Base-by-base conservation (phyloP, 208 protist species). In the Trypanosoma scelopori region DNA sequence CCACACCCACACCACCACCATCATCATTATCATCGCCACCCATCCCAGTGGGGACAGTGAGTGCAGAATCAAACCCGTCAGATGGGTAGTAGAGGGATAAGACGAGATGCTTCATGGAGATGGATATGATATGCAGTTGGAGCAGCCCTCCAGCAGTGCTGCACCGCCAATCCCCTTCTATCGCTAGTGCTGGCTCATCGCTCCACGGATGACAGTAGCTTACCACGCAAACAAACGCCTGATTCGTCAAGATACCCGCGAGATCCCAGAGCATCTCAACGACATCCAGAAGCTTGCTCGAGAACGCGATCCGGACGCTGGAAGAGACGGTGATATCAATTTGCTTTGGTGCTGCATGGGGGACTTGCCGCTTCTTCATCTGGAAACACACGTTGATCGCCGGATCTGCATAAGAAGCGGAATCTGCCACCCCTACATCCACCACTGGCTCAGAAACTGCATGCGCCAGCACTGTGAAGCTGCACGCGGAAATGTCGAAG, bases 211-310 rank as follows among this genome's bases (percentile, higher is more conserved):
- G 35, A 47, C 56, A 74, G 1, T n/a, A 48, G 32, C 71, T 45
- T 37, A 68, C 32, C 16, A 27, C 53, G 59, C 47, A 37, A 47
- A 43, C 55, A 43, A 79, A 80, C 35, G 71, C 63, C 27, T 71
- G 73, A 42, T 68, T 69, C 12, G 73, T 69, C 37, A 68, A 22
- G 23, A 82, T 75, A 11, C 76, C 80, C 13, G 45, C 39, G 51
- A 78, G 11, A 46, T 85, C 80, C 71, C 71, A 85, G 28, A 82
- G 16, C 32, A 76, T 60, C 67, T 85, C 80, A 22, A 69, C 43
- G 18, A 62, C 60, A 25, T 37, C n/a, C 2, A 79, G 0, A 4
- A 76, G 49, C 15, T 71, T 69, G 35, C 55, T 82, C 62, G 43
- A 69, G 18, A 85, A 43, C 9, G 51, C 22, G 9, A 79, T 25